Evolutionary conservation across 371 early-diverging fungal genomes (phyloP), one percentile per base, ranked within the genome.

Genomic region (Mortierella sp.): DNA sequence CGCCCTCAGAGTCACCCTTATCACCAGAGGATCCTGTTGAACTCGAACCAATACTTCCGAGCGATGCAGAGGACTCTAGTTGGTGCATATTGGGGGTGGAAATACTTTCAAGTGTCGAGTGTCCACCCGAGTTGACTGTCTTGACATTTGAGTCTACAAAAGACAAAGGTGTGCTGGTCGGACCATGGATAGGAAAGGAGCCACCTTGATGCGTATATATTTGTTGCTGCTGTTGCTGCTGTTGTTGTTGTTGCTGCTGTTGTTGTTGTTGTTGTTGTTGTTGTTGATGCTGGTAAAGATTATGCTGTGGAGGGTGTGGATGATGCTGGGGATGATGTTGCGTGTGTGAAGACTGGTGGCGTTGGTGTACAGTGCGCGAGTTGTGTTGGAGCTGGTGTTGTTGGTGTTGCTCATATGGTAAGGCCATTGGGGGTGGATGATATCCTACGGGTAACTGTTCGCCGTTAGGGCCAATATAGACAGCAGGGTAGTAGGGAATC

Each of bases 401-500:
- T 40, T 66, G 66, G 1, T 66, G 70, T 22, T 63, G 70, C 15
- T 78, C 68, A 49, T 57, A 59, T 12, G 55, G 57, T 9, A 68
- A 29, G 19, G 66, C 53, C 70, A 76, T 76, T 23, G 66, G 76
- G 23, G 70, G 66, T 19, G 66, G 66, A 34, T 70, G 59, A 34
- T 74, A 74, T 59, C 75, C 75, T 28, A 65, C 53, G 17, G 70
- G 70, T 34, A 76, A 61, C 58, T 76, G 76, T 28, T 76, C 76
- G 22, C 76, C 76, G 62, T 76, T 76, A 23, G 76, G 76, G n/a
- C 76, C 76, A 43, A 76, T 66, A 47, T 66, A 76, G 57, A 76
- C 70, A 10, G 76, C 70, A 47, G 70, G 70, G 26, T 66, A 70
- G 61, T 70, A 76, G 22, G 76, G 76, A 51, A 70, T 76, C 76